These are phyloP conservation scores for Mortierella sp. DNA, from an alignment of 371 early-diverging fungal species.

Conservation along the genomic window DNA sequence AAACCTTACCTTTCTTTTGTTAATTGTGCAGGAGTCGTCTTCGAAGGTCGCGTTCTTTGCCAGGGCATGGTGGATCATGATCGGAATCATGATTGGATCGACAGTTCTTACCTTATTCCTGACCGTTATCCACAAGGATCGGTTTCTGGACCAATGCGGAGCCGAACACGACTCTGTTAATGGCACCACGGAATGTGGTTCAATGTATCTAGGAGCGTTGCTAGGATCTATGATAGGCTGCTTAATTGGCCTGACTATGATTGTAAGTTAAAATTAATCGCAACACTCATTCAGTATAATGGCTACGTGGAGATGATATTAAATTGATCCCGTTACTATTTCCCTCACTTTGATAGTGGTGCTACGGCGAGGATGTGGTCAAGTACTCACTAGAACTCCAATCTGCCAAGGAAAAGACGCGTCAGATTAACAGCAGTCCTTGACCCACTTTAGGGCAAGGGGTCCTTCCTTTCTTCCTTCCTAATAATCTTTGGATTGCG, in stretches of 20 bases:
- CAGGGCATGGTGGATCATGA: constrained; percentile 42
- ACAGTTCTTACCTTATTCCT: constrained; percentile 35
- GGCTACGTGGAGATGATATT: no score
- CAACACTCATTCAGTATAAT: background rate
- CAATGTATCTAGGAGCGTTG: constrained; percentile 41
- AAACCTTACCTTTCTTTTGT: no score
- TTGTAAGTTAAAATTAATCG: constrained; percentile 26
- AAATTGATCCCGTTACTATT: no score
- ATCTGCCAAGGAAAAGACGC: constrained; percentile 17
- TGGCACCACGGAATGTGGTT: constrained; percentile 14
- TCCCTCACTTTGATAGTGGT: constrained; percentile 30
- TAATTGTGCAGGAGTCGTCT: constrained; percentile 26
- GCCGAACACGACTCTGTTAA: constrained; percentile 18
- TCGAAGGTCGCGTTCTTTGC: constrained; percentile 38
- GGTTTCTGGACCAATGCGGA: constrained; percentile 24
- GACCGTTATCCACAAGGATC: constrained; percentile 32
- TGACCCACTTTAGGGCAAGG: background rate
- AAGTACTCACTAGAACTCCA: constrained; percentile 33
- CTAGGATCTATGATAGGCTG: constrained; percentile 40
- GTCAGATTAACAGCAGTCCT: background rate
- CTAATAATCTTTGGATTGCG: background rate
- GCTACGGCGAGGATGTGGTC: constrained; percentile 43
- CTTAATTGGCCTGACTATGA: constrained; percentile 45
- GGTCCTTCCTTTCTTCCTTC: background rate
- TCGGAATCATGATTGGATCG: constrained; percentile 30